Evolutionary conservation across 176 grass and related monocot genomes (phyloP).

Genomic region (Cenchrus americanus): DNA sequence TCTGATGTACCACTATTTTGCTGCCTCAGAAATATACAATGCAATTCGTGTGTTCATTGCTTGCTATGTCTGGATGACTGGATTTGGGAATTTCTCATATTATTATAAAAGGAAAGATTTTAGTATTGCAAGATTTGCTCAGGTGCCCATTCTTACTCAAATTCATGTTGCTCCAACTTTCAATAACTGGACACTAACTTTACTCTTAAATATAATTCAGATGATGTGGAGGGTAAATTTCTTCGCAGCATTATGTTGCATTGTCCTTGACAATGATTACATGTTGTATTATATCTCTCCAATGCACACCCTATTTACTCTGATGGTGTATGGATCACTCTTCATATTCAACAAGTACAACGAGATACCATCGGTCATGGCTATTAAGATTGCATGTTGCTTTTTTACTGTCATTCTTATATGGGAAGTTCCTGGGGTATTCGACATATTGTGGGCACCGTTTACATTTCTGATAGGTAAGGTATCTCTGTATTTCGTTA

Average conservation of each 20-base stretch:
- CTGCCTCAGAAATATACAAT: conserved; percentile 90
- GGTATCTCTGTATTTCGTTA: conserved; percentile 2
- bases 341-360: conserved; percentile 85
- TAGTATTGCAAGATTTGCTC: conserved; percentile 78
- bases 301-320: conserved; percentile 89
- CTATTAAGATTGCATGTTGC: conserved; percentile 57
- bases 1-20: conserved; percentile 95
- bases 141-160: conserved; percentile 54
- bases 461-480: conserved; percentile 75
- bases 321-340: conserved; percentile 84
- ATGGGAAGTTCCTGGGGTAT: conserved; percentile 90
- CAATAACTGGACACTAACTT: neutral
- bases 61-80: conserved; percentile 94
- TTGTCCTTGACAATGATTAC: conserved; percentile 87
- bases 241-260: conserved; percentile 75
- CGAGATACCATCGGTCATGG: conserved; percentile 67
- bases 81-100: conserved; percentile 95
- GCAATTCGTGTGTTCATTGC: conserved; percentile 91
- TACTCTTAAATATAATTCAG: conserved; percentile 45
- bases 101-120: conserved; percentile 90
- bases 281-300: conserved; percentile 87
- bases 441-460: conserved; percentile 72
- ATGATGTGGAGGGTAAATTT: conserved; percentile 96
- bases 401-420: conserved; percentile 73
- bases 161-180: neutral